Percentiles rank a stretch among this genome's conserved stretches.
phyloP scores from a whole-genome alignment of 805 yeast species.

The Candida ponderosae region DNA sequence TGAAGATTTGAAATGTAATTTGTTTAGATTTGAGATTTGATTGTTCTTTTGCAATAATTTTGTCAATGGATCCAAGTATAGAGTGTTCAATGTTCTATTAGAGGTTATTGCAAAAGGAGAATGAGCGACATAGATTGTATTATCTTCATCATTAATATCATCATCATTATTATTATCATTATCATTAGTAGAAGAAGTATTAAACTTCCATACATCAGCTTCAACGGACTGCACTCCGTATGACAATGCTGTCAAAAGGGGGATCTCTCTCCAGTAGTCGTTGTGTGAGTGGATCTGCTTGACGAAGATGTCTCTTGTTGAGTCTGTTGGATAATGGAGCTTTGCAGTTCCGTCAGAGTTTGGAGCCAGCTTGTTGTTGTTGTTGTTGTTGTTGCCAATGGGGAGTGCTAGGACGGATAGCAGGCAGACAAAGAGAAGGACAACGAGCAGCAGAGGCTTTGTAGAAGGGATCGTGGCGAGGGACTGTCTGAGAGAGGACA shows the following conservation, averaged over 20 bases:
- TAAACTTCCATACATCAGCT: slow-evolving; percentile 53
- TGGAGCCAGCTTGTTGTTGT: too few species aligned
- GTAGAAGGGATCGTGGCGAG: too few species aligned
- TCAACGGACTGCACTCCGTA: slow-evolving; percentile 55
- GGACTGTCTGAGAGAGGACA: too few species aligned
- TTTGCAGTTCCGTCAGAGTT: too few species aligned
- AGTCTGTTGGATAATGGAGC: slow-evolving; percentile 8
- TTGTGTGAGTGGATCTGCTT: slow-evolving; percentile 58
- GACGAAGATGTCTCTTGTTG: slow-evolving; percentile 17
- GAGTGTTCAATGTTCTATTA: slow-evolving; percentile 37
- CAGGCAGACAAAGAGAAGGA: too few species aligned
- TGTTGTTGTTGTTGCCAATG: too few species aligned
- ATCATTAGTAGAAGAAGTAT: slow-evolving; percentile 7
- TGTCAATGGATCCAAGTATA: slow-evolving; percentile 50
- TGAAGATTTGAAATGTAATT: too few species aligned
- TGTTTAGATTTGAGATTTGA: too few species aligned
- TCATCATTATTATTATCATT: slow-evolving; percentile 15
- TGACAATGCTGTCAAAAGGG: slow-evolving; percentile 48
- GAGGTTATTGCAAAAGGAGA: slow-evolving; percentile 38
- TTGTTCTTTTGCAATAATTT: slow-evolving; percentile 44
- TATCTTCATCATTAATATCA: slow-evolving; percentile 6
- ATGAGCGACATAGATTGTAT: slow-evolving; percentile 58
- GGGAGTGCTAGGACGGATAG: too few species aligned
- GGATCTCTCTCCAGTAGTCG: slow-evolving; percentile 61
- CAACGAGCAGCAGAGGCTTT: too few species aligned